Evolutionary conservation across 352 stramenopile genomes (phyloP), one percentile per base, ranked within the genome.

Genomic region (Bremia lactucae): DNA sequence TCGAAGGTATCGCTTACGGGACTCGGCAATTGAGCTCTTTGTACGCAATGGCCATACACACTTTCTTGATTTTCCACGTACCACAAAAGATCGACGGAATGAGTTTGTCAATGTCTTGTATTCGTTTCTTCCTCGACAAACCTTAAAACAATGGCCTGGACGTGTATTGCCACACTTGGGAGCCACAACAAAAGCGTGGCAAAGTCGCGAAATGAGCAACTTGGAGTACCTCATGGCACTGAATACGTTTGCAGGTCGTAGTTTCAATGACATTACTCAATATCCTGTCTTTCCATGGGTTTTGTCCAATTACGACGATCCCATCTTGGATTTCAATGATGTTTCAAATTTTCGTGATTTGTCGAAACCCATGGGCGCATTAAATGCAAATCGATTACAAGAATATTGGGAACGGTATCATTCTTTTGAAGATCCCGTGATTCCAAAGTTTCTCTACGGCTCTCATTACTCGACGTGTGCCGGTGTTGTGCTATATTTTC

Each of bases 401-500:
- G 82, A 97, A 45, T 95, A 98, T 46, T 88, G 96, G 78, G 92
- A 98, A 24, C 68, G 95, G 45, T 98, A 98, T 55, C 69, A 98
- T 33, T 87, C 73, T 7, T 94, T 94, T 45, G 81, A 94, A 21
- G 81, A 94, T 29, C 79, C 79, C 1, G 76, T 94, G 31, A 92
- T 94, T 41, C 83, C 83, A 4, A 93, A 92, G 51, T 94, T 94
- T 33, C 46, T 93, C 0, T 94, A 93, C 33, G 81, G 81, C 1
- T 91, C 78, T 6, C 96, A 99, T 54, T 99, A 99, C 67, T 98
- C 90, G 15, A 99, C 96, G 4, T 89, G 74, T 36, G 80, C 78
- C 10, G 96, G 96, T 26, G 95, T 98, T 22, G 96, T 99, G 35
- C 59, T 99, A 15, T 97, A 99, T 56, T 99, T 98, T 56, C 78